These are phyloP conservation scores for Fagopyrum esculentum DNA, from an alignment of 148 eudicot species.

Conservation along the genomic window DNA sequence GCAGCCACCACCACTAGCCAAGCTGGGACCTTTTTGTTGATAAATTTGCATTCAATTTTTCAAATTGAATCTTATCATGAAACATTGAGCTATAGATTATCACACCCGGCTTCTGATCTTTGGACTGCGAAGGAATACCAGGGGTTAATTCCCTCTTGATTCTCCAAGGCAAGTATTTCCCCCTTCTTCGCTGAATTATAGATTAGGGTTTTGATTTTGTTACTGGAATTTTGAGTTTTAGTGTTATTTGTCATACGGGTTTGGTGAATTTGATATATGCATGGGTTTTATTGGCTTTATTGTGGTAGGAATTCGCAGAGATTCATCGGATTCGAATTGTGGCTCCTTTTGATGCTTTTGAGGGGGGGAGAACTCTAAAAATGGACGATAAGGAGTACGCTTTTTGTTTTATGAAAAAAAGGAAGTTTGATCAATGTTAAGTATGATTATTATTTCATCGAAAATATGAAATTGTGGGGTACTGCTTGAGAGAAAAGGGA, in stretches of 20 bases:
- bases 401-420: background rate
- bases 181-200: background rate
- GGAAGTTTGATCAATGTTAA: background rate
- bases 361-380: background rate
- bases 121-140: background rate
- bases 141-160: background rate
- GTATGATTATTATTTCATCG: background rate
- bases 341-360: background rate
- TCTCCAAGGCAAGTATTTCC: constrained; percentile 5
- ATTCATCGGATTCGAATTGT: background rate
- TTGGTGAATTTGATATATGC: background rate
- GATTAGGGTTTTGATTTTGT: constrained; percentile 1
- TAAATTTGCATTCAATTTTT: constrained; percentile 1
- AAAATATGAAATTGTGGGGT: background rate
- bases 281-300: background rate
- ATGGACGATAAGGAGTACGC: background rate
- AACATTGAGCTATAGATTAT: background rate
- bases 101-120: background rate
- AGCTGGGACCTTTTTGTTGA: background rate
- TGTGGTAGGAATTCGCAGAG: background rate
- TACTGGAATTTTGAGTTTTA: background rate
- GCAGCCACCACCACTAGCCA: constrained; percentile 5
- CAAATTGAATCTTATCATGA: background rate
- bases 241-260: background rate
- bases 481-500: background rate